phyloP scores from a whole-genome alignment of 2,329 filamentous ascomycete genomes.

The Colletotrichum destructivum region DNA sequence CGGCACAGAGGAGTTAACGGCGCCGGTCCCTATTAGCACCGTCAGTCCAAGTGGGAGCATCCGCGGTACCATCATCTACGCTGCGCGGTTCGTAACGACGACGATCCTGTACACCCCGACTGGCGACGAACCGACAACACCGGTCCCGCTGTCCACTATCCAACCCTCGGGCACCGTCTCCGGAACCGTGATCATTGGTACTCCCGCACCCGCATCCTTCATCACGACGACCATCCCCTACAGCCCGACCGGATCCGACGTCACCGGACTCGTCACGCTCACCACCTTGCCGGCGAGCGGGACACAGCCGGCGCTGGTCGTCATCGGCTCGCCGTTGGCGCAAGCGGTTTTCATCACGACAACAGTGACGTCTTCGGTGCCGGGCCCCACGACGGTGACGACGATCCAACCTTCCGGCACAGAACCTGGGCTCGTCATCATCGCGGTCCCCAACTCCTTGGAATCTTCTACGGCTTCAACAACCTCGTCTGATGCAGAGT shows the following conservation, averaged over 20 bases:
- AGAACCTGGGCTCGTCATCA: neutral
- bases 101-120: constrained; percentile 12
- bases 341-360: neutral
- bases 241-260: constrained; percentile 22
- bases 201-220: constrained; percentile 7
- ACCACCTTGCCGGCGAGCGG: constrained; percentile 31
- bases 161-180: constrained; percentile 19
- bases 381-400: neutral
- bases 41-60: constrained; percentile 15
- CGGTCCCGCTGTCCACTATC: constrained; percentile 10
- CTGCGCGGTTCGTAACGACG: constrained; percentile 8
- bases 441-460: neutral
- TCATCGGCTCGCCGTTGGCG: neutral
- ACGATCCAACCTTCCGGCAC: neutral
- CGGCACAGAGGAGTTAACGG: neutral
- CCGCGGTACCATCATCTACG: constrained; percentile 5
- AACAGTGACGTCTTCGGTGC: neutral
- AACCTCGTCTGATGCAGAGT: neutral
- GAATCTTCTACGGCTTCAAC: neutral
- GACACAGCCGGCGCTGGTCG: neutral
- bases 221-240: constrained; percentile 31
- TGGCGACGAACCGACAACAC: neutral
- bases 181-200: constrained; percentile 28
- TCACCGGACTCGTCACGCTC: constrained; percentile 5
- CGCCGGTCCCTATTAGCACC: constrained; percentile 2